phyloP scores from a whole-genome alignment of 192 early-diverging fungal species.

The Coemansia guatemalensis region DNA sequence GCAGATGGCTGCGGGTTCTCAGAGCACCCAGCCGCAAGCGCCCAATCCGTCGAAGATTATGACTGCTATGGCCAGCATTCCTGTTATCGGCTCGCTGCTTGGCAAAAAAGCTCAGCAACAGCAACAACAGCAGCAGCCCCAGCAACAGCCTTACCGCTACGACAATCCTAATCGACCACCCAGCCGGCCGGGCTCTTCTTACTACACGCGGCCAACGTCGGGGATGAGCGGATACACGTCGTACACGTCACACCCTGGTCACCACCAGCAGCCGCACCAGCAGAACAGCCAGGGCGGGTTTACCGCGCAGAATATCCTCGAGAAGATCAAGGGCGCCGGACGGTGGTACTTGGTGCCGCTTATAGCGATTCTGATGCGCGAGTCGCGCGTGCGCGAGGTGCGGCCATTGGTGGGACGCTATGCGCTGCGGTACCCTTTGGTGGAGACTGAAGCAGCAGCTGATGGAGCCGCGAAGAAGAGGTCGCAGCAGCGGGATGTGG shows the following conservation, averaged over 20 bases:
- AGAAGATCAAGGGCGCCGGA: conserved; percentile 14
- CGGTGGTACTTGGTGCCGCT: conserved; percentile 34
- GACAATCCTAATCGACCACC: conserved; percentile 1
- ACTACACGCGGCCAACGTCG: conserved; percentile 15
- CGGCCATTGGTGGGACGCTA: conserved; percentile 41
- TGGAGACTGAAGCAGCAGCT: conserved; percentile 33
- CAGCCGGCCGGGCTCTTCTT: conserved; percentile 1
- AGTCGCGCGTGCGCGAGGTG: conserved; percentile 13
- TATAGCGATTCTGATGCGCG: conserved; percentile 24
- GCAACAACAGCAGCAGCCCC: conserved; percentile 7
- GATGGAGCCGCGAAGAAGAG: conserved; percentile 5
- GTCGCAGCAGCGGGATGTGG: conserved; percentile 17
- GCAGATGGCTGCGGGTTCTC: neutral
- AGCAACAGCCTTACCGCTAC: conserved; percentile 11
- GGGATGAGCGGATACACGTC: conserved; percentile 16
- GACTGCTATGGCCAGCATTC: conserved; percentile 41
- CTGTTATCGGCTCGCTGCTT: conserved; percentile 42
- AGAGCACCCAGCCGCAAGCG: neutral
- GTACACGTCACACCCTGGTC: conserved; percentile 16
- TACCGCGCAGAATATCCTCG: conserved; percentile 11
- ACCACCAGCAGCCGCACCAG: neutral
- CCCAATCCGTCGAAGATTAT: conserved; percentile 30
- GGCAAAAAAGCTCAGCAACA: conserved; percentile 26
- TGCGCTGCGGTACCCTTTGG: conserved; percentile 42
- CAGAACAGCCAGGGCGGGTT: neutral